These are phyloP conservation scores for Sutorius eximius DNA, from an alignment of 1,284 basidiomycete genomes.

Conservation along the genomic window DNA sequence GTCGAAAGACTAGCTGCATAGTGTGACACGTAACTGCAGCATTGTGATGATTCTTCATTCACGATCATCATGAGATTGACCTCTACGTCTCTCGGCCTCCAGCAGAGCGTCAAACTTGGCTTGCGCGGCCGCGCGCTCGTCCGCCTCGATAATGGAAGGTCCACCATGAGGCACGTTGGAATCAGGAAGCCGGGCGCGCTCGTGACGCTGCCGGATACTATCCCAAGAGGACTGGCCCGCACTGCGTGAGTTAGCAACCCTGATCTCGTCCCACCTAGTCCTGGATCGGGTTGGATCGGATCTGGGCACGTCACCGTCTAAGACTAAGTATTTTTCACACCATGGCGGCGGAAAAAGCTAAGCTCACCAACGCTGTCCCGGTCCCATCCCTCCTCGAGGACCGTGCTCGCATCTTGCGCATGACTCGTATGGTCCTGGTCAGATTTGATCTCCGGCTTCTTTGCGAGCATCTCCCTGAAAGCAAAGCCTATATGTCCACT, in stretches of 20 bases:
- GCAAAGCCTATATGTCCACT: slow-evolving; percentile 27
- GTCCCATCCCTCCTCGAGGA: slow-evolving; percentile 28
- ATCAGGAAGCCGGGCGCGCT: slow-evolving; percentile 37
- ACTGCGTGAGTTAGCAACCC: slow-evolving; percentile 48
- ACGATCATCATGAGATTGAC: slow-evolving; percentile 11
- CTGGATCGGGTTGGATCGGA: slow-evolving; percentile 22
- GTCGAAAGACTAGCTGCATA: not conserved
- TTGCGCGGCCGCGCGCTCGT: slow-evolving; percentile 48
- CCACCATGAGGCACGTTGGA: slow-evolving; percentile 16
- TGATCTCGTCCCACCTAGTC: slow-evolving; percentile 65
- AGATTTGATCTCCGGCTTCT: slow-evolving; percentile 14
- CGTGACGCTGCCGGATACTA: slow-evolving; percentile 58
- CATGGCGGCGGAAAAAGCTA: not conserved
- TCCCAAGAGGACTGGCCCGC: slow-evolving; percentile 63
- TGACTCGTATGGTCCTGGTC: slow-evolving; percentile 6
- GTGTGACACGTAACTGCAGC: not conserved
- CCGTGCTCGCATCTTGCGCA: slow-evolving; percentile 8
- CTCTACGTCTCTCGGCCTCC: slow-evolving; percentile 52
- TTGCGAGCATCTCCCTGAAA: slow-evolving; percentile 21
- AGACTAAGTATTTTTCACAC: not conserved
- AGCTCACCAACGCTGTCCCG: slow-evolving; percentile 11
- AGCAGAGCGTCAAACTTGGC: slow-evolving; percentile 58
- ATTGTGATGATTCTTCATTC: slow-evolving; percentile 1
- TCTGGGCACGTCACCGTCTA: slow-evolving; percentile 10
- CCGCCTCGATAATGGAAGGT: slow-evolving; percentile 15